phyloP scores from a whole-genome alignment of 2,329 filamentous ascomycete genomes.

The Colletotrichum sp. region DNA sequence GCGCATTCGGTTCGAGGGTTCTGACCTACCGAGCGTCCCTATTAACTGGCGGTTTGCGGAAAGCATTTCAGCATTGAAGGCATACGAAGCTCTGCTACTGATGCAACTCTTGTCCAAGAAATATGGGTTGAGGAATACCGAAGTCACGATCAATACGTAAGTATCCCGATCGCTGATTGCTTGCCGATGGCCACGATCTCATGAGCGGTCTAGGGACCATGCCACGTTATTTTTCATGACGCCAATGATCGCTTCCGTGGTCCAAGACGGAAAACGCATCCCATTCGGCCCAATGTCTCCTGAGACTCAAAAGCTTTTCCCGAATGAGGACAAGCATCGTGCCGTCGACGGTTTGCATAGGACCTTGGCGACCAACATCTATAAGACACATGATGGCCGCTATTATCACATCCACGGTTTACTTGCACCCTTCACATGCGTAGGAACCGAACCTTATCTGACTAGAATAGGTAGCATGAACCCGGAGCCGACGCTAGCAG shows the following conservation, averaged over 20 bases:
- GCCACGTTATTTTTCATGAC: slow-evolving; percentile 16
- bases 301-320: not conserved
- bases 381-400: slow-evolving; percentile 27
- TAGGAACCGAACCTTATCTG: not conserved
- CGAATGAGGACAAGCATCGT: not conserved
- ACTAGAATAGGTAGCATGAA: slow-evolving; percentile 9
- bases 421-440: not conserved
- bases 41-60: slow-evolving; percentile 64
- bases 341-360: not conserved
- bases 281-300: not conserved
- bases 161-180: not conserved
- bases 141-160: slow-evolving; percentile 51
- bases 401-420: slow-evolving; percentile 26
- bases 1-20: slow-evolving; percentile 46
- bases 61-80: slow-evolving; percentile 54
- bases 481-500: slow-evolving; percentile 16
- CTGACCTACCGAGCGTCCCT: slow-evolving; percentile 47
- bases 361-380: slow-evolving; percentile 24
- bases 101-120: slow-evolving; percentile 49
- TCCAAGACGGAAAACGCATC: not conserved
- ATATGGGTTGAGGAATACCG: slow-evolving; percentile 43
- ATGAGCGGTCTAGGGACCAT: not conserved
- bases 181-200: not conserved
- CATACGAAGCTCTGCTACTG: slow-evolving; percentile 50
- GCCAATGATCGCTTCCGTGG: not conserved